Conservation (phyloP, 495 filamentous ascomycete genomes). For the Lichenothelia convexa region DNA sequence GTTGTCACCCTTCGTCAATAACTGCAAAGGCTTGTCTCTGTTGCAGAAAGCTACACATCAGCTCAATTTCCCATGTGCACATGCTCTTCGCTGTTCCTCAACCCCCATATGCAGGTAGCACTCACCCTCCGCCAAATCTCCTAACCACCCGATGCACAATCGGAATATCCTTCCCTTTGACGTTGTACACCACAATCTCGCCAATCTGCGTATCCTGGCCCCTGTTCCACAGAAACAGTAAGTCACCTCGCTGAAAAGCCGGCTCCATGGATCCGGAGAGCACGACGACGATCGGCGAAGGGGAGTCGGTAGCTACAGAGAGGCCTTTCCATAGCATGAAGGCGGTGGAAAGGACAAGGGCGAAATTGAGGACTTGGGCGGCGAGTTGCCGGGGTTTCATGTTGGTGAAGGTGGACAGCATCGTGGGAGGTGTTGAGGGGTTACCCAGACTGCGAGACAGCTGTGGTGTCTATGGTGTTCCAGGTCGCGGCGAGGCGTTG, state of each 20-base stretch:
- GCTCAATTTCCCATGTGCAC: background rate
- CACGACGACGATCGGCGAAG: constrained; percentile 89
- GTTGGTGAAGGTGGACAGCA: constrained; percentile 52
- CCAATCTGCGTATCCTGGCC: constrained; percentile 61
- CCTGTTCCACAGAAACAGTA: constrained; percentile 89
- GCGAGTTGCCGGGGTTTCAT: constrained; percentile 60
- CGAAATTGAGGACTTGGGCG: constrained; percentile 89
- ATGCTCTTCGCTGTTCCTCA: too few relatives aligned
- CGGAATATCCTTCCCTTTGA: constrained; percentile 76
- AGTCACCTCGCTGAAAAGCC: constrained; percentile 86
- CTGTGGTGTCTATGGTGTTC: too few relatives aligned
- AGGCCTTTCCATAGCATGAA: constrained; percentile 99
- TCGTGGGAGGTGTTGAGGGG: constrained; percentile 22
- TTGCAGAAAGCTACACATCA: background rate
- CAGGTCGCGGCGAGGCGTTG: too few relatives aligned
- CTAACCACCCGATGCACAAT: constrained; percentile 76
- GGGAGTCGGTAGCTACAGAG: constrained; percentile 67
- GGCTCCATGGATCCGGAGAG: constrained; percentile 93
- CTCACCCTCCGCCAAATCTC: constrained; percentile 29
- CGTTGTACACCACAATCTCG: constrained; percentile 91
- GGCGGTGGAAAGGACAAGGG: constrained; percentile 77
- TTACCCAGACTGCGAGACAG: too few relatives aligned
- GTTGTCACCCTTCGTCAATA: constrained; percentile 98
- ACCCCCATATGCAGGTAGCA: background rate
- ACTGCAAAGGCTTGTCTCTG: constrained; percentile 28